Evolutionary conservation across 2,329 filamentous ascomycete species (phyloP), one percentile per base, ranked within the genome.

Genomic region (Aureobasidium melanogenum): DNA sequence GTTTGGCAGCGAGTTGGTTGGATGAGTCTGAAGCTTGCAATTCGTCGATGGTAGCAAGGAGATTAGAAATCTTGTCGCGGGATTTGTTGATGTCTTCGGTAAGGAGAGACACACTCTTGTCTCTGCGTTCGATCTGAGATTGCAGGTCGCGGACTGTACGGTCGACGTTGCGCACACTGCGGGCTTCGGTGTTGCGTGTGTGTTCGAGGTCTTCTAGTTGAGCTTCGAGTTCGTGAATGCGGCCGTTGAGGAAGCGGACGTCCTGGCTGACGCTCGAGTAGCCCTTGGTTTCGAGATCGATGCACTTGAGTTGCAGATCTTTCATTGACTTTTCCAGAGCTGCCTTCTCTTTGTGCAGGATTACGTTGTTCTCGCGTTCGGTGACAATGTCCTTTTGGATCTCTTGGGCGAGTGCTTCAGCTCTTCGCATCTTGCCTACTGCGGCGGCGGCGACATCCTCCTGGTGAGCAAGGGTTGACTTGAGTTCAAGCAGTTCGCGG

Each of bases 241-340:
- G 85, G 70, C 91, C 93, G 75, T 97, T 89, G 69, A 97, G 76
- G 78, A 97, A 97, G 70, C 94, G 88, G 67, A 97, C 90, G 75
- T 97, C 93, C 69, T 96, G 91, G 73, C 92, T 96, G 26, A 89
- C 89, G 66, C 88, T 95, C 22, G 92, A 94, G 76, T 96, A 97
- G 58, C 92, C 91, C 79, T 97, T 97, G 46, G 94, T 97, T 77
- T 99, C 93, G 9, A 97, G 81, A 72, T 97, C 94, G 57, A 99
- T 88, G 61, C 96, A 84, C 70, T 86, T 86, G 58, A 97, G 83
- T 74, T 97, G 93, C 28, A 93, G 81, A 73, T 99, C 93, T 73
- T 92, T 96, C 55, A 96, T 80, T 60, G 84, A 85, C 79, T 96
- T 97, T 77, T 97, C 94, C 44, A 99, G 79, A 0, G 83, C 83